Percentiles rank a stretch among this genome's conserved stretches.
phyloP scores from a whole-genome alignment of 257 asterid genomes.

The Penstemon barbatus region DNA sequence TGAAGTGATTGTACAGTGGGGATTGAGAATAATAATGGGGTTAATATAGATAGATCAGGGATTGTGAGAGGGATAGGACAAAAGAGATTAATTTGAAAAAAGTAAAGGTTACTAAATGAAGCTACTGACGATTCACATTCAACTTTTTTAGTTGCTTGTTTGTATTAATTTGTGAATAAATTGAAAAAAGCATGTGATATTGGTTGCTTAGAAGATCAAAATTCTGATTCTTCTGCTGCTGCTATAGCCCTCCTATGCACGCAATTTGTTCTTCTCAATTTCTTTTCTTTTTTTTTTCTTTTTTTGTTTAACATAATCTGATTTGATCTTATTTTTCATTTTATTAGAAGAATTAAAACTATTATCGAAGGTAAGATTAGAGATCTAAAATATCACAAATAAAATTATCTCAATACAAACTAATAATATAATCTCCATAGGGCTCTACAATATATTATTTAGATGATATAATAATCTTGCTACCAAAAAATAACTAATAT shows the following conservation, averaged over 20 bases:
- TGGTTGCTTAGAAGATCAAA: conserved; percentile 21
- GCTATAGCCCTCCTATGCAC: conserved; percentile 9
- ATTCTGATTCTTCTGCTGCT: conserved; percentile 6
- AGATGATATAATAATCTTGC: neutral
- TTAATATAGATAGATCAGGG: neutral
- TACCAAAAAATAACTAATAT: neutral
- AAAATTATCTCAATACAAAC: neutral
- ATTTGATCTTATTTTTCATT: neutral
- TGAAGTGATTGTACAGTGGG: neutral
- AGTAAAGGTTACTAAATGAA: conserved; percentile 1
- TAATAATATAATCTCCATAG: too few relatives aligned
- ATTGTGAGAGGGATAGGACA: neutral
- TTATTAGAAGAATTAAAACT: neutral
- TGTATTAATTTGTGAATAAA: neutral
- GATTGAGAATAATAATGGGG: neutral
- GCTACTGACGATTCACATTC: conserved; percentile 13
- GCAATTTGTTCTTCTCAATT: neutral
- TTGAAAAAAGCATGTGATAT: conserved; percentile 8
- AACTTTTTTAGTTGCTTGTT: conserved; percentile 16
- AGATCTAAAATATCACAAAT: neutral
- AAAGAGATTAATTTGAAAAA: conserved; percentile 5
- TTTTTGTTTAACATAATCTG: neutral
- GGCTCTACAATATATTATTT: neutral
- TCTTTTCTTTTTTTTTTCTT: neutral
- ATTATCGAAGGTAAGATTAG: neutral